Evolutionary conservation across 2,329 filamentous ascomycete species (phyloP).

Genomic region (Cladosporium sp.): DNA sequence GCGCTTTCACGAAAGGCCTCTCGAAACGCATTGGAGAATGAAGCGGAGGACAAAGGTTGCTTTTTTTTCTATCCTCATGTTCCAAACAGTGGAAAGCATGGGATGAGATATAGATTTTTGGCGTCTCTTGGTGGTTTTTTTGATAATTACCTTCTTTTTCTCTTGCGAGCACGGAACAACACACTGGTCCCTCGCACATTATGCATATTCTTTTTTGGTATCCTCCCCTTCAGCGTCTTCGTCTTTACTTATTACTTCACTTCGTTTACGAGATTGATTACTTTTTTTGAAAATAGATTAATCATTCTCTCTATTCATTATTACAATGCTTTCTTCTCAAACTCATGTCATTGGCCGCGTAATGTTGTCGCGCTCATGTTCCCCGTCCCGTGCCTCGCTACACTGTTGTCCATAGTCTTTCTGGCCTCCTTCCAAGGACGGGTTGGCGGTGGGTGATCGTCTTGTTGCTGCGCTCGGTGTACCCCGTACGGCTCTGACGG

Average conservation of each 20-base stretch:
- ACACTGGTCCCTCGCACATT: not conserved
- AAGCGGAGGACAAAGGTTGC: not conserved
- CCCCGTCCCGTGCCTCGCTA: too few species aligned
- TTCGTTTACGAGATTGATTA: not conserved
- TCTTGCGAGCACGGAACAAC: not conserved
- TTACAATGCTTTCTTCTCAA: not conserved
- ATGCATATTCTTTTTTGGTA: not conserved
- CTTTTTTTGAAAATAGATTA: not conserved
- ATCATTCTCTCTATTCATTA: not conserved
- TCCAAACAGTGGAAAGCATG: not conserved
- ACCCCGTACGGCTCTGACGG: too few species aligned
- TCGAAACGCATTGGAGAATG: not conserved
- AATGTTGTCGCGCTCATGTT: too few species aligned
- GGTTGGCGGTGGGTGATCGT: too few species aligned
- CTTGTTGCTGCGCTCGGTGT: too few species aligned
- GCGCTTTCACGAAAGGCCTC: not conserved
- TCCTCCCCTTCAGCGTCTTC: too few species aligned
- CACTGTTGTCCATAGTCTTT: too few species aligned
- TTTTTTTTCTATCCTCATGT: not conserved
- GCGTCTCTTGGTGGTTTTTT: not conserved
- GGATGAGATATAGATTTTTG: not conserved
- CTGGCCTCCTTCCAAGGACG: too few species aligned
- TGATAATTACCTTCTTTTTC: not conserved
- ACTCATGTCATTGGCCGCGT: too few species aligned
- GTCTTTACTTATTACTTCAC: not conserved